Base-by-base conservation (phyloP, 2,329 filamentous ascomycete species). In the Lasiodiplodia citricola region DNA sequence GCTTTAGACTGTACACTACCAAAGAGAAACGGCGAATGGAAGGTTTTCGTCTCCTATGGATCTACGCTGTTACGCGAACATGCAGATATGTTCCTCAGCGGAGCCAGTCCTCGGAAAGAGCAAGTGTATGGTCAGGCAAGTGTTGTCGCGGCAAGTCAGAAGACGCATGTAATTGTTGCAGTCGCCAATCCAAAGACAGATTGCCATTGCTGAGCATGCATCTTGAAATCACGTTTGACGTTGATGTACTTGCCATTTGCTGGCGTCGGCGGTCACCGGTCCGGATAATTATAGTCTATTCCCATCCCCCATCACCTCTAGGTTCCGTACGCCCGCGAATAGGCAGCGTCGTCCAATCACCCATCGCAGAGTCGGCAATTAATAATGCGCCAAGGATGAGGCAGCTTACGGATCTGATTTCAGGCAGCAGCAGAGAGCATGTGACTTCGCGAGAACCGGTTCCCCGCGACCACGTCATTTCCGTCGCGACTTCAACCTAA, bases 1-100 rank as follows among this genome's bases (percentile, higher is more conserved):
- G 75, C 74, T 78, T 74, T 80, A 80, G 79, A 80, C 73, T 80
- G 79, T 80, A 80, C 44, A 67, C 54, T 69, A 69, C 23, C 18
- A 41, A 66, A 66, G 64, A 66, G 54, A 38, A 55, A 52, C 37
- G 63, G 35, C 50, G 57, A 62, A n/a, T 21, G 57, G 41, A 62
- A 50, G 58, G 38, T 6, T 51, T 63, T 51, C 25, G 18, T 23
- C 44, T 44, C n/a, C 31, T 21, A 21, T 23, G 35, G 55, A 57
- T 23, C 38, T 44, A 18, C 41, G 41, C 41, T 44, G 41, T 18
- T 25, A 58, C 21, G n/a, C n/a, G 10, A 21, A 41, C 13, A 18
- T 23, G 16, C 25, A 16, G 10, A 51, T 21, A 8, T 7, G 23
- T 21, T 51, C n/a, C 16, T 51, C 31, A 44, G 41, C 41, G 6